Evolutionary conservation across 2,329 filamentous ascomycete species (phyloP).

Genomic region (Penicillium sp.): DNA sequence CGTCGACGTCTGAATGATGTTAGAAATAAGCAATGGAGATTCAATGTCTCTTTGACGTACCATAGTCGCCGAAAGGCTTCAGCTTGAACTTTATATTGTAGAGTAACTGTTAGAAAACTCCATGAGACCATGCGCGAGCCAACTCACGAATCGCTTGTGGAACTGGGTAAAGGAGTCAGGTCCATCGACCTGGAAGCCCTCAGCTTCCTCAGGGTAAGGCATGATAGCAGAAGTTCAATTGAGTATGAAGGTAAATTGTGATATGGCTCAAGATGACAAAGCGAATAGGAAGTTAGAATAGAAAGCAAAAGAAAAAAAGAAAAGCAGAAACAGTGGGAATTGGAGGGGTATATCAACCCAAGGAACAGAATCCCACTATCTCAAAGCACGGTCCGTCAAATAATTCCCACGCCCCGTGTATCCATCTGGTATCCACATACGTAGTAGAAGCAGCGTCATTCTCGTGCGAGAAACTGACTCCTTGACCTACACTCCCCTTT

Average conservation of each 20-base stretch:
- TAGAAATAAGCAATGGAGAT: neutral
- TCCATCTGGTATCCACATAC: neutral
- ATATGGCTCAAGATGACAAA: neutral
- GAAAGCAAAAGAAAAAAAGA: neutral
- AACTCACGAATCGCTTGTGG: constrained; percentile 55
- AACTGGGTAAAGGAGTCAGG: constrained; percentile 66
- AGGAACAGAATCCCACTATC: neutral
- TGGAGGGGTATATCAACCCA: neutral
- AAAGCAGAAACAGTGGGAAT: neutral
- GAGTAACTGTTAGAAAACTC: neutral
- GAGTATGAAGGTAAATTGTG: neutral
- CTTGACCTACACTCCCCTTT: neutral
- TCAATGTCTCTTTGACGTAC: constrained; percentile 20
- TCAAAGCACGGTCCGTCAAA: neutral
- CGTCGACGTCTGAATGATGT: constrained; percentile 66
- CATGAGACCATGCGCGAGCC: neutral
- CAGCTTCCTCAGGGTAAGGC: constrained; percentile 48
- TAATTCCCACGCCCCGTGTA: neutral
- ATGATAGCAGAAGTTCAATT: constrained; percentile 30
- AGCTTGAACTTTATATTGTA: constrained; percentile 63
- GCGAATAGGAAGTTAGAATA: neutral
- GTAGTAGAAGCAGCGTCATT: neutral
- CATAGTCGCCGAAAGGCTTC: constrained; percentile 79
- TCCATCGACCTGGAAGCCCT: constrained; percentile 56
- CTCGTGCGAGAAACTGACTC: neutral